A percentile compares a stretch with the other conserved stretches of the same genome.
Conservation (phyloP, 441 rosid species). For the Viola pubescens region DNA sequence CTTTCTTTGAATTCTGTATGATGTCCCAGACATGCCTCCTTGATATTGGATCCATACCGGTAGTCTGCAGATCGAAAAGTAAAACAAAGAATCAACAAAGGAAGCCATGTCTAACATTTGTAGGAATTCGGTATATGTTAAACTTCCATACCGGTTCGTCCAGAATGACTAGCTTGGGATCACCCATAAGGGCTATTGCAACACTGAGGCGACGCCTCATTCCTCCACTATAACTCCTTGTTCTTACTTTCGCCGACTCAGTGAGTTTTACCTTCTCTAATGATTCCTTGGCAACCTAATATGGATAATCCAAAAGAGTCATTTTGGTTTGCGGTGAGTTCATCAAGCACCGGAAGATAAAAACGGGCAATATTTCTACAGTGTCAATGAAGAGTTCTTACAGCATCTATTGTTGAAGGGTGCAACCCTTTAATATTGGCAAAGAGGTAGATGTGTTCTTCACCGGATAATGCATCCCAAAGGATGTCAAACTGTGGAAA, state of each 20-base stretch:
- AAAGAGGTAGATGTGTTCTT: conserved; percentile 83
- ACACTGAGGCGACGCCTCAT: conserved; percentile 94
- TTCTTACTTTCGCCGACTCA: conserved; percentile 57
- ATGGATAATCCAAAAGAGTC: background rate
- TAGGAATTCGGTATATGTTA: background rate
- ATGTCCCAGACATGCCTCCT: conserved; percentile 96
- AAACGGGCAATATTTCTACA: background rate
- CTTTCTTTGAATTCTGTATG: conserved; percentile 75
- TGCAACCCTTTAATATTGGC: conserved; percentile 80
- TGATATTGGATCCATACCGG: conserved; percentile 90
- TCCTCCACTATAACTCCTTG: conserved; percentile 96
- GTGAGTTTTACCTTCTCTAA: conserved; percentile 65
- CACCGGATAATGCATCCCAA: conserved; percentile 82
- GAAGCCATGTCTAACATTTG: background rate
- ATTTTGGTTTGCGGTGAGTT: background rate
- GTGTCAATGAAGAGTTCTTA: conserved; percentile 20
- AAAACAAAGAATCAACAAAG: conserved; percentile 9
- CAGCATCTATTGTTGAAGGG: conserved; percentile 49
- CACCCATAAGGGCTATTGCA: conserved; percentile 80
- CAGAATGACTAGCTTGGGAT: conserved; percentile 78
- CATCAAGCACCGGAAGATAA: conserved; percentile 1
- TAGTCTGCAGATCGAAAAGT: conserved; percentile 39
- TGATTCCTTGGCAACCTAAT: conserved; percentile 57
- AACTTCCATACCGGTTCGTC: conserved; percentile 68
- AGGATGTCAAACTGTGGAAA: conserved; percentile 74